A percentile compares a stretch with the other conserved stretches of the same genome.
These are phyloP conservation scores for Pseudonitzschia multistriata DNA, from an alignment of 108 stramenopile genomes.

Conservation along the genomic window DNA sequence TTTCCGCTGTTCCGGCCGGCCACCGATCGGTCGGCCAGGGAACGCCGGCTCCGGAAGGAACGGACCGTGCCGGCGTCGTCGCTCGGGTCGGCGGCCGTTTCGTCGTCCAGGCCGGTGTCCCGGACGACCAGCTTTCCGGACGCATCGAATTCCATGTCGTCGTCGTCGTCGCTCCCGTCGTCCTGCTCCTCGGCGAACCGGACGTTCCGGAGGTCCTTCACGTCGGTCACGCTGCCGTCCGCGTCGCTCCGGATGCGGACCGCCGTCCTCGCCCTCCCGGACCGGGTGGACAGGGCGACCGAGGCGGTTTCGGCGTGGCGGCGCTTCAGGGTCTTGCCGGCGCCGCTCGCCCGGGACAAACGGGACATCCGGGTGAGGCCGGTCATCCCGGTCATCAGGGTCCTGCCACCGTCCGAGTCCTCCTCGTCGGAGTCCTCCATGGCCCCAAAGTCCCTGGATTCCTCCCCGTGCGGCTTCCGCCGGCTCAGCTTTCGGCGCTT, in stretches of 20 bases:
- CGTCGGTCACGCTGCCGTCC: conserved; percentile 77
- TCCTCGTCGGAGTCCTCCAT: conserved; percentile 86
- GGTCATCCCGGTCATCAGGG: conserved; percentile 72
- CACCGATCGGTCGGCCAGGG: conserved; percentile 12
- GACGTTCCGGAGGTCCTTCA: conserved; percentile 71
- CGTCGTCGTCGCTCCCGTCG: conserved; percentile 67
- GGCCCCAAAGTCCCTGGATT: conserved; percentile 2
- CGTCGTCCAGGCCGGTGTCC: conserved; percentile 34
- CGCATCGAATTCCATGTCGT: conserved; percentile 78
- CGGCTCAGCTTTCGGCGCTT: conserved; percentile 52
- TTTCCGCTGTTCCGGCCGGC: conserved; percentile 11
- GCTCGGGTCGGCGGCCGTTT: conserved; percentile 31
- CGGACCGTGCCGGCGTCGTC: conserved; percentile 13
- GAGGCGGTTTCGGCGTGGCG: conserved; percentile 1
- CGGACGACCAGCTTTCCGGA: conserved; percentile 70
- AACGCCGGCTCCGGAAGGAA: conserved; percentile 4
- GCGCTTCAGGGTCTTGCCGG: conserved; percentile 35
- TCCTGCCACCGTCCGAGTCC: conserved; percentile 82
- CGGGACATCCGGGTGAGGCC: conserved; percentile 63
- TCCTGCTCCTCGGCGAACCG: conserved; percentile 40
- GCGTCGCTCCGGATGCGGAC: conserved; percentile 61
- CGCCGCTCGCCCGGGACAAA: conserved; percentile 28
- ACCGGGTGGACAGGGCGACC: neutral
- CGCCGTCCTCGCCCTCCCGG: conserved; percentile 9
- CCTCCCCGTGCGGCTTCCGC: conserved; percentile 4